These are phyloP conservation scores for Bolboschoenoplectus hybrid DNA, from an alignment of 202 grass and related monocot genomes.

Conservation along the genomic window DNA sequence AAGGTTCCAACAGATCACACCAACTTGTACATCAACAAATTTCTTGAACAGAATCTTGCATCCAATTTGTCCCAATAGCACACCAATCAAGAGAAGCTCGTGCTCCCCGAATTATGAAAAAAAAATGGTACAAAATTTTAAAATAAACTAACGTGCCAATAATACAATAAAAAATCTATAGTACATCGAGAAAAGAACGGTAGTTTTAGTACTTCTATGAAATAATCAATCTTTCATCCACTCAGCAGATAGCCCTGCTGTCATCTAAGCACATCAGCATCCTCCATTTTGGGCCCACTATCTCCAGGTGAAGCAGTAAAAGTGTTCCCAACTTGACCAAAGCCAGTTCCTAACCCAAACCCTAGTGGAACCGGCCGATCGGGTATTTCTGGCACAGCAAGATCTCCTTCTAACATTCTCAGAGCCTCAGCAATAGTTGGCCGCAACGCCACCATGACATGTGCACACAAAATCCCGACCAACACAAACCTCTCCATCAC, in stretches of 20 bases:
- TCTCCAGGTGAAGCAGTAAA: constrained; percentile 48
- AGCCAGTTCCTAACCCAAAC: constrained; percentile 52
- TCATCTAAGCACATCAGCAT: constrained; percentile 70
- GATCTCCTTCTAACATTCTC: constrained; percentile 85
- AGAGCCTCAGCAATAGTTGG: constrained; percentile 81
- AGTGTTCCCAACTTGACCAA: constrained; percentile 22
- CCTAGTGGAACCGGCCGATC: constrained; percentile 68
- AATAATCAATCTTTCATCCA: neutral
- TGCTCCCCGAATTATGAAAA: neutral
- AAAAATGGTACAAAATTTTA: neutral
- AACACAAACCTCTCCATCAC: constrained; percentile 84
- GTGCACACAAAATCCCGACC: constrained; percentile 79
- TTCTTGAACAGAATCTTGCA: neutral
- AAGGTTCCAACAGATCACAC: neutral
- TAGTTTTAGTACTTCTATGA: neutral
- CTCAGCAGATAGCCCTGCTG: neutral
- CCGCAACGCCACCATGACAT: constrained; percentile 77
- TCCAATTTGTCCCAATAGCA: constrained; percentile 21
- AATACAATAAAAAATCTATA: neutral
- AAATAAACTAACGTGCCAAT: neutral
- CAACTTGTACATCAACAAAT: neutral
- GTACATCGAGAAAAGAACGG: neutral
- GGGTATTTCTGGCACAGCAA: constrained; percentile 70
- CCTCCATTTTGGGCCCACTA: constrained; percentile 43
- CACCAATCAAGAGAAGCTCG: neutral